Conservation (phyloP, 176 grass and related monocot species). For the Microstegium vimineum region DNA sequence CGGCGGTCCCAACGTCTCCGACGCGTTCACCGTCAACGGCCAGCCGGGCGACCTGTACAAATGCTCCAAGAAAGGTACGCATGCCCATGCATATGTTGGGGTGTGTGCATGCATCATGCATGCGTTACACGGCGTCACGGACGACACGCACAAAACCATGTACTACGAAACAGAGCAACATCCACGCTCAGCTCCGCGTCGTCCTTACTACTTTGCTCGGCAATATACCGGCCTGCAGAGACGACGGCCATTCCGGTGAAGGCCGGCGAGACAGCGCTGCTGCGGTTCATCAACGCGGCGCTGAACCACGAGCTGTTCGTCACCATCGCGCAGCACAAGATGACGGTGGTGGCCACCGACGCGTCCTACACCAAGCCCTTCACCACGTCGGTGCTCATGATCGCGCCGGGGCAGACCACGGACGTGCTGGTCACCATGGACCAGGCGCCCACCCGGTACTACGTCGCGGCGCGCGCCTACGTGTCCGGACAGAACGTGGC, state of each 20-base stretch:
- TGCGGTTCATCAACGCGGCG: slow-evolving; percentile 78
- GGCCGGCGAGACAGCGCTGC: slow-evolving; percentile 66
- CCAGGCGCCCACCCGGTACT: slow-evolving; percentile 61
- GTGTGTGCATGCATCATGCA: no score
- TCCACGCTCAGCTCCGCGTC: no score
- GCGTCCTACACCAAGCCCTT: slow-evolving; percentile 74
- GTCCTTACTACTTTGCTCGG: no score
- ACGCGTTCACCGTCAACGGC: slow-evolving; percentile 83
- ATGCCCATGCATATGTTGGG: neutral
- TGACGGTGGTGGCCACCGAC: slow-evolving; percentile 65
- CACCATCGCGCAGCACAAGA: slow-evolving; percentile 65
- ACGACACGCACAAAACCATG: no score
- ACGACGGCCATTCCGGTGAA: slow-evolving; percentile 51
- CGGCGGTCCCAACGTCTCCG: slow-evolving; percentile 61
- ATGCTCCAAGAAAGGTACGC: slow-evolving; percentile 55
- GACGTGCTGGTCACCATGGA: slow-evolving; percentile 82
- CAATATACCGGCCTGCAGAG: neutral
- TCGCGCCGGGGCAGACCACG: slow-evolving; percentile 75
- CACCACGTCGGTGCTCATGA: slow-evolving; percentile 66
- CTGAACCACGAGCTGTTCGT: slow-evolving; percentile 82
- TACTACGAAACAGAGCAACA: neutral
- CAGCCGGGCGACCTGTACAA: slow-evolving; percentile 76
- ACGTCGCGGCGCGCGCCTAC: slow-evolving; percentile 62
- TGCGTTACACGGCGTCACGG: no score
- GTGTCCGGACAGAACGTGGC: slow-evolving; percentile 32